Percentiles rank a stretch among this genome's conserved stretches.
Evolutionary conservation across 768 basidiomycete species (phyloP).

Genomic region (button mushroom (Agaricus bisporus)): DNA sequence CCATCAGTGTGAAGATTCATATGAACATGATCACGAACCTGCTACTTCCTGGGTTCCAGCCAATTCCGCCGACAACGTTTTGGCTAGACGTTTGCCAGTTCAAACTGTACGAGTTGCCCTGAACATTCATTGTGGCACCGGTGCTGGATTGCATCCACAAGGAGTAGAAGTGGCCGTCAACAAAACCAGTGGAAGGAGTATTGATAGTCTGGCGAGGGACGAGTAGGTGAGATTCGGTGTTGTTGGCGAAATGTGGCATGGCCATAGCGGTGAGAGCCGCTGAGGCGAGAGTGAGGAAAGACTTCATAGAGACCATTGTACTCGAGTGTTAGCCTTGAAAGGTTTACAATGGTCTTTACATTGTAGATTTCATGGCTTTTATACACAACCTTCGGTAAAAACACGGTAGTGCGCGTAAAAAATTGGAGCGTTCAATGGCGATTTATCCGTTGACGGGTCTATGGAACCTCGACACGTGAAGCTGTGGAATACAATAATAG

Average conservation of each 20-base stretch:
- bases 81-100: conserved; percentile 25
- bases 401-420: too few species aligned
- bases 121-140: conserved; percentile 26
- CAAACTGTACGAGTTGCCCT: conserved; percentile 24
- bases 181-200: conserved; percentile 20
- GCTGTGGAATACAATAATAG: too few species aligned
- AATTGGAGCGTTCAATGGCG: too few species aligned
- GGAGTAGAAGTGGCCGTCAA: conserved; percentile 31
- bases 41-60: conserved; percentile 30
- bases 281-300: conserved; percentile 11
- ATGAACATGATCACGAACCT: conserved; percentile 12
- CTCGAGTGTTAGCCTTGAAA: too few species aligned
- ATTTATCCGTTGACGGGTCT: too few species aligned
- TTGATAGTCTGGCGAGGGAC: conserved; percentile 18
- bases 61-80: conserved; percentile 34
- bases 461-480: too few species aligned
- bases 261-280: conserved; percentile 15
- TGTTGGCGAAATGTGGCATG: conserved; percentile 16
- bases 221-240: conserved; percentile 10
- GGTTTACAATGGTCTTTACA: too few species aligned
- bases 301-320: conserved; percentile 9
- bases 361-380: too few species aligned
- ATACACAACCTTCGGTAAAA: too few species aligned
- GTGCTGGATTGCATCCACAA: conserved; percentile 24
- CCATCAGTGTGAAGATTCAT: background rate